These are phyloP conservation scores for Astrocystis sublimbata DNA, from an alignment of 495 filamentous ascomycete species.

Conservation along the genomic window DNA sequence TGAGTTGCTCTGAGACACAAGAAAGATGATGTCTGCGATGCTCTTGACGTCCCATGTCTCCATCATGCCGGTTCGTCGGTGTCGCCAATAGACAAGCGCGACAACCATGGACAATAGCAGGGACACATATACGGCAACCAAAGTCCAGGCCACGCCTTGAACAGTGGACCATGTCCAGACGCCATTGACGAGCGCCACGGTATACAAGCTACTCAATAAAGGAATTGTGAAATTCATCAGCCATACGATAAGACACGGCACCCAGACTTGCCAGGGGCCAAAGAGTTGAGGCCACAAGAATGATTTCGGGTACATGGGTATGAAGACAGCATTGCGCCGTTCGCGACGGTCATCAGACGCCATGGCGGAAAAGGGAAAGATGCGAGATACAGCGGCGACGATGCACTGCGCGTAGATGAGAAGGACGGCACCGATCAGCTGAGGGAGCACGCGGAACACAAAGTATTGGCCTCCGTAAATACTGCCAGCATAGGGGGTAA, in stretches of 20 bases:
- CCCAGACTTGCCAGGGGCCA: slow-evolving; percentile 48
- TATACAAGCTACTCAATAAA: slow-evolving; percentile 49
- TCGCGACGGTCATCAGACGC: slow-evolving; percentile 54
- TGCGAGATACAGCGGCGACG: slow-evolving; percentile 72
- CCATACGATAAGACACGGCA: slow-evolving; percentile 47
- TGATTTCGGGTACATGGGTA: slow-evolving; percentile 53
- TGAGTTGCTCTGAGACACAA: slow-evolving; percentile 78
- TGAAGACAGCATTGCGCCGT: slow-evolving; percentile 53
- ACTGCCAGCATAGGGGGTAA: slow-evolving; percentile 61
- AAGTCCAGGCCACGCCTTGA: slow-evolving; percentile 73
- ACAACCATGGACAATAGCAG: slow-evolving; percentile 58
- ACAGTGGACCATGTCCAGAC: slow-evolving; percentile 80
- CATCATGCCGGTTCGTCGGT: slow-evolving; percentile 68
- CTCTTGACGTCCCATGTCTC: slow-evolving; percentile 73
- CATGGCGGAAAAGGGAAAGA: slow-evolving; percentile 75
- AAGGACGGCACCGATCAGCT: slow-evolving; percentile 70
- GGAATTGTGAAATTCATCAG: slow-evolving; percentile 49
- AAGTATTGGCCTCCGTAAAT: slow-evolving; percentile 77
- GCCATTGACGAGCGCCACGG: slow-evolving; percentile 42
- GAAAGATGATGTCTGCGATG: slow-evolving; percentile 71
- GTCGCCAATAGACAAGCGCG: slow-evolving; percentile 51
- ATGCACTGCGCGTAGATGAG: slow-evolving; percentile 74
- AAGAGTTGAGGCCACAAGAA: slow-evolving; percentile 49
- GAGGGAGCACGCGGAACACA: slow-evolving; percentile 80
- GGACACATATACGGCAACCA: slow-evolving; percentile 71